phyloP scores from a whole-genome alignment of 192 early-diverging fungal species.

The Haplosporangium gracile region DNA sequence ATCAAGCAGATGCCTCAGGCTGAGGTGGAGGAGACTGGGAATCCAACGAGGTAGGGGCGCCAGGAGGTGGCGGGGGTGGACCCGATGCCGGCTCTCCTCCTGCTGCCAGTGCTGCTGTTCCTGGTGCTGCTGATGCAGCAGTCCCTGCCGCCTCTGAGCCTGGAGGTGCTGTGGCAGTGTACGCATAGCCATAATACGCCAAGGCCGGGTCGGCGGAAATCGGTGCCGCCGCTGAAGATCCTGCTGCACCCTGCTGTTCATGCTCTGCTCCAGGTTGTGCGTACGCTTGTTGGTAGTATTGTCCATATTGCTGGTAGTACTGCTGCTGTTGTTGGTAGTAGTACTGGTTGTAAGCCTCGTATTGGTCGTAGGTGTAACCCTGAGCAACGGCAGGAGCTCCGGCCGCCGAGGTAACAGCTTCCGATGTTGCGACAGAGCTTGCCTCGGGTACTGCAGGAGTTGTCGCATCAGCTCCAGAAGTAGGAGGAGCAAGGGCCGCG shows the following conservation, averaged over 20 bases:
- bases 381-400: slow-evolving; percentile 8
- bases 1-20: neutral
- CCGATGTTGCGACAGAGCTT: slow-evolving; percentile 7
- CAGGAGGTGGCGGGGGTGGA: slow-evolving; percentile 22
- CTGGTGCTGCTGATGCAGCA: neutral
- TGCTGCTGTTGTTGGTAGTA: slow-evolving; percentile 53
- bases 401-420: neutral
- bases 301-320: slow-evolving; percentile 52
- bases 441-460: slow-evolving; percentile 11
- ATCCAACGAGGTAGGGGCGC: neutral
- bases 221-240: slow-evolving; percentile 11
- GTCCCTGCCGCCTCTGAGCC: neutral
- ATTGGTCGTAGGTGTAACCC: slow-evolving; percentile 48
- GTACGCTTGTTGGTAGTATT: slow-evolving; percentile 42
- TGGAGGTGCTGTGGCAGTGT: slow-evolving; percentile 27
- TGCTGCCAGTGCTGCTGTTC: neutral
- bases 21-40: slow-evolving; percentile 4
- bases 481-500: slow-evolving; percentile 19
- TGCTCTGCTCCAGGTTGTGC: slow-evolving; percentile 28
- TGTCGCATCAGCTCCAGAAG: neutral
- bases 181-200: slow-evolving; percentile 48
- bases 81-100: slow-evolving; percentile 8
- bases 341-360: slow-evolving; percentile 52
- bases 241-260: neutral
- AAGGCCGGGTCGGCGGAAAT: slow-evolving; percentile 38